Evolutionary conservation across 345 rosid genomes (phyloP).

Genomic region (Odontarrhena argentea): DNA sequence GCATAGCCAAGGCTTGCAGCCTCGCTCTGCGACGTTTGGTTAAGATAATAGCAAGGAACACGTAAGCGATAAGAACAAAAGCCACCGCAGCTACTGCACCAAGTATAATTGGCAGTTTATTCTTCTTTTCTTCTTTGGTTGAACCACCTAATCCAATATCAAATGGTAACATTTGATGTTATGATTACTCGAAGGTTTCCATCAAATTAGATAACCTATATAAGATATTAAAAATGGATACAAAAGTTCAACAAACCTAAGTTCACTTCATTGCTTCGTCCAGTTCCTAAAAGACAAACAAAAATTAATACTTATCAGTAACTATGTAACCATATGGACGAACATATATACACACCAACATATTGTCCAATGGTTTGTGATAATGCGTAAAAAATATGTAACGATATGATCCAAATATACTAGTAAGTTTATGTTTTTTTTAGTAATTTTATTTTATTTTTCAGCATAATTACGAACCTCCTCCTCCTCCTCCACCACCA

Average conservation of each 20-base stretch:
- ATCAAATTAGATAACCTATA: background rate
- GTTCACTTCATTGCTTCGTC: background rate
- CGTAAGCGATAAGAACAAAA: background rate
- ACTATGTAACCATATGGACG: too few relatives aligned
- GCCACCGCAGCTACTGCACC: conserved; percentile 12
- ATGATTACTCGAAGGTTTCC: background rate
- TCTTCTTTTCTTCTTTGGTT: conserved; percentile 3
- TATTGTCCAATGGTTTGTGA: too few relatives aligned
- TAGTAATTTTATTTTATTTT: too few relatives aligned
- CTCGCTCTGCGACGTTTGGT: background rate
- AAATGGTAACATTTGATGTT: background rate
- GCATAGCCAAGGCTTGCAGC: background rate
- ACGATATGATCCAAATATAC: too few relatives aligned
- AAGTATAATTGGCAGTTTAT: conserved; percentile 25
- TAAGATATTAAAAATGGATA: background rate
- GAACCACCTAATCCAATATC: conserved; percentile 11
- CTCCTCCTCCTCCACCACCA: too few relatives aligned
- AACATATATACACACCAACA: too few relatives aligned
- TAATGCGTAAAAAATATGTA: too few relatives aligned
- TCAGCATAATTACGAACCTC: too few relatives aligned
- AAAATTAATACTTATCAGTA: too few relatives aligned
- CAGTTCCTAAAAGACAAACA: background rate
- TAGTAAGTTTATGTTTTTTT: too few relatives aligned
- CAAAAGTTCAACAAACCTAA: background rate
- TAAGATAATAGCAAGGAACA: background rate